Evolutionary conservation across 768 basidiomycete species (phyloP), one percentile per base, ranked within the genome.

Genomic region (Termitomyces sp.): DNA sequence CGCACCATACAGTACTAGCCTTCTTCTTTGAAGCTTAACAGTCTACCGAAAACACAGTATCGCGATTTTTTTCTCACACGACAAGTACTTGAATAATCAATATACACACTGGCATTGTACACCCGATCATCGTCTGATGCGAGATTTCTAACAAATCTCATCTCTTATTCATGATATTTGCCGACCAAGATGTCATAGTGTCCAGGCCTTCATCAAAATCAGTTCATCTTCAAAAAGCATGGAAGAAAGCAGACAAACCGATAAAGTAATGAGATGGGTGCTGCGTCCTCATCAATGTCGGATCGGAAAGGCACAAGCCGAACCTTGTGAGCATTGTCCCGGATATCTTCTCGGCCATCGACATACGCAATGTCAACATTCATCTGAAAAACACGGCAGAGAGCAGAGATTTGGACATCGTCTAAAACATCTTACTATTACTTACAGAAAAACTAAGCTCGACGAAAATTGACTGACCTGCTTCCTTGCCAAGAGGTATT

Each of bases 291-390:
- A 9, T 81, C 76, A 9, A 78, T 11, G 36, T 57, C 79, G 56
- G 83, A 77, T 31, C 85, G 77, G 62, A 94, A 86, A 60, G 84
- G 76, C 52, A 88, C 83, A 72, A 92, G 90, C 67, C 86, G 83
- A 50, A 92, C 88, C 25, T 77, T 74, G 14, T 66, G 68, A 37
- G 43, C 32, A 11, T 25, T 36, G 25, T 31, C 40, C 17, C 11
- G 34, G 38, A 37, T 58, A 20, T 46, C 38, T 29, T 71, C 71
- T 15, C 78, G 83, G 2, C 91, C 88, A 72, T 93, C 92, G 32
- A 97, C 81, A 72, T 94, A 94, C 1, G 92, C 91, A 42, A 95
- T 81, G 57, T 83, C 80, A 55, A 95, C 74, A 55, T 88, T 86
- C 53, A 91, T 74, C 25, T 81, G 72, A 34, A 96, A 73, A 0